A percentile compares a stretch with the other conserved stretches of the same genome.
Conservation (phyloP, 2,329 filamentous ascomycete species). For the Grosmannia clavigera region DNA sequence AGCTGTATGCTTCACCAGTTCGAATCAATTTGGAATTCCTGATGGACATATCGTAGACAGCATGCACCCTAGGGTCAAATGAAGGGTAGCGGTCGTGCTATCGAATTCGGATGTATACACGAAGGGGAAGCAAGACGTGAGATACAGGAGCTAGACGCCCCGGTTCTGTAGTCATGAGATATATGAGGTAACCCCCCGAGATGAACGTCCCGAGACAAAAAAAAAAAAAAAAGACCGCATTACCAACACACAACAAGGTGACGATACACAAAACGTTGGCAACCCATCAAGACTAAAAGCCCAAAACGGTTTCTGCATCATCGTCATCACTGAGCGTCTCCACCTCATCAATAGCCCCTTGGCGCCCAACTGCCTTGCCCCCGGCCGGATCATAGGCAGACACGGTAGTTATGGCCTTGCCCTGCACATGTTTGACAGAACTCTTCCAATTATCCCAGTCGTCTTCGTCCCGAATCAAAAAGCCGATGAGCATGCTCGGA, state of each 20-base stretch:
- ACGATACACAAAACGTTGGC: background rate
- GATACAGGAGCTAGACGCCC: background rate
- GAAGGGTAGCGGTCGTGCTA: background rate
- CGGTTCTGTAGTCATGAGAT: background rate
- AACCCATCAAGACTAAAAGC: conserved; percentile 1
- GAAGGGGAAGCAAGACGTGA: background rate
- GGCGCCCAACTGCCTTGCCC: conserved; percentile 44
- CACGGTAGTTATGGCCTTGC: conserved; percentile 78
- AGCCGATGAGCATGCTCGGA: conserved; percentile 93
- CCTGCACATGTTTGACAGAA: conserved; percentile 60
- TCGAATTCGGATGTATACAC: background rate
- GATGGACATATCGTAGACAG: background rate
- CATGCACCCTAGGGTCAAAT: background rate
- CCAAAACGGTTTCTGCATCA: conserved; percentile 28
- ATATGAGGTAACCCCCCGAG: background rate
- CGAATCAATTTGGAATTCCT: background rate
- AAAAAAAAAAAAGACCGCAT: background rate
- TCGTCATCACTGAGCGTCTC: conserved; percentile 72
- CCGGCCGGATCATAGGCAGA: conserved; percentile 55
- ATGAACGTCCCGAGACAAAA: background rate
- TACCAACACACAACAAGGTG: background rate
- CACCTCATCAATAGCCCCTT: conserved; percentile 76
- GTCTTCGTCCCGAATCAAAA: conserved; percentile 67
- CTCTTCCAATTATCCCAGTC: conserved; percentile 79
- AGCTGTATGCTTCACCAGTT: no score